Evolutionary conservation across 2,329 filamentous ascomycete species (phyloP).

Genomic region (Trichoderma sp.): DNA sequence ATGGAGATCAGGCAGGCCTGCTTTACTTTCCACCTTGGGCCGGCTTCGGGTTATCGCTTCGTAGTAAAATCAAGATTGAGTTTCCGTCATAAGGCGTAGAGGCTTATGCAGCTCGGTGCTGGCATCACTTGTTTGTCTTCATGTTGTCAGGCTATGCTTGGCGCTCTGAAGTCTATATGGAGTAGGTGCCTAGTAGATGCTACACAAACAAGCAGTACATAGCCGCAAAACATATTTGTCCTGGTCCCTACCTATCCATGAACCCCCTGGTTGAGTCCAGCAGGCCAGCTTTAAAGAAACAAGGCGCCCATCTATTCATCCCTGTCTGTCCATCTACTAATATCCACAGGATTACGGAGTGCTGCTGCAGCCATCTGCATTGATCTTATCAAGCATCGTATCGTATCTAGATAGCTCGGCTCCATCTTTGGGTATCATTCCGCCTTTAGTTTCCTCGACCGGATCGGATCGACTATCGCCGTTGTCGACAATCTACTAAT

Average conservation of each 20-base stretch:
- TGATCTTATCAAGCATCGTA: not conserved
- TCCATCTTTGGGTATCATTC: conserved; percentile 7
- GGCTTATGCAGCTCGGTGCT: not conserved
- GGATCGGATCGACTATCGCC: not conserved
- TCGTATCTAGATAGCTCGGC: not conserved
- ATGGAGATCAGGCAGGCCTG: conserved; percentile 16
- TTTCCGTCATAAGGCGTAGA: not conserved
- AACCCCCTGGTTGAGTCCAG: not conserved
- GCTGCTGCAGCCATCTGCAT: not conserved
- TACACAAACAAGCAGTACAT: not conserved
- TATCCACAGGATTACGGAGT: not conserved
- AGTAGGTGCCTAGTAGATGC: not conserved
- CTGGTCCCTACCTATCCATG: not conserved
- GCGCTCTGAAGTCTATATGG: not conserved
- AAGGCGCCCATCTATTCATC: not conserved
- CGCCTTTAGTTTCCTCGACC: not conserved
- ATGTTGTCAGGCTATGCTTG: not conserved
- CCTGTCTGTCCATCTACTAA: not conserved
- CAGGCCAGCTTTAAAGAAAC: not conserved
- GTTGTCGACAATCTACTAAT: not conserved
- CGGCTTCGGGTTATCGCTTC: not conserved
- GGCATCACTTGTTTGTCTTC: not conserved
- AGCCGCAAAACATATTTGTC: not conserved
- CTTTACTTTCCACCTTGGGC: conserved; percentile 4
- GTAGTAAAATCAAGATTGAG: not conserved